Conservation (phyloP, 257 asterid species). For the Scutellaria baicalensis region DNA sequence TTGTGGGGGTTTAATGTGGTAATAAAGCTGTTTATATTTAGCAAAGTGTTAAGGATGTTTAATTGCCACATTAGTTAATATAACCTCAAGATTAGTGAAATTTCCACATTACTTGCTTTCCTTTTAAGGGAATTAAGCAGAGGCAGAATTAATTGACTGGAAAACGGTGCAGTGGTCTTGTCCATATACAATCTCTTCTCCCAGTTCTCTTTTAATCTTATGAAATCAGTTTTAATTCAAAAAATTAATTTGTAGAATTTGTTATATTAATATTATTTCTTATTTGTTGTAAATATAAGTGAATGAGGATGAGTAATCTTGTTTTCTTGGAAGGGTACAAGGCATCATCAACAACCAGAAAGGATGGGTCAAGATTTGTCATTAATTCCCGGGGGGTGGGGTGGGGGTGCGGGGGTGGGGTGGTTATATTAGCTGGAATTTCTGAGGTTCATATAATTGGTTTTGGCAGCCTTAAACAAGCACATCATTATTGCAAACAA, state of each 20-base stretch:
- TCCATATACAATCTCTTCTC: conserved; percentile 8
- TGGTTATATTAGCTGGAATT: conserved; percentile 23
- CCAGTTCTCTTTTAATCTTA: not conserved
- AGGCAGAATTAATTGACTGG: conserved; percentile 6
- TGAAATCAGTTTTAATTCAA: not conserved
- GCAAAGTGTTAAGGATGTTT: not conserved
- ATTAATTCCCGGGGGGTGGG: conserved; percentile 17
- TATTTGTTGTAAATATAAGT: not conserved
- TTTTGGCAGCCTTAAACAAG: conserved; percentile 20
- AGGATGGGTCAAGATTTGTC: conserved; percentile 25
- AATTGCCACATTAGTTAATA: conserved; percentile 19
- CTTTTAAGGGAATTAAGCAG: conserved; percentile 18
- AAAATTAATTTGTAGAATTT: not conserved
- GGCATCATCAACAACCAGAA: conserved; percentile 31
- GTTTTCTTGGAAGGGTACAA: conserved; percentile 17
- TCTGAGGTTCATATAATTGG: not conserved
- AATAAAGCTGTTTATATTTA: conserved; percentile 3
- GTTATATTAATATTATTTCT: not conserved
- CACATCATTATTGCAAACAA: conserved; percentile 20
- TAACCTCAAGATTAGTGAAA: conserved; percentile 6
- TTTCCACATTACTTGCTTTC: conserved; percentile 11
- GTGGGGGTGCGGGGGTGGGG: conserved; percentile 18
- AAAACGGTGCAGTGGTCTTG: conserved; percentile 8
- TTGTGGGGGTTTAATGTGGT: conserved; percentile 16
- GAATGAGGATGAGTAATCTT: conserved; percentile 10